Conservation (phyloP, 2,329 filamentous ascomycete species). For the Cytospora leucostoma region DNA sequence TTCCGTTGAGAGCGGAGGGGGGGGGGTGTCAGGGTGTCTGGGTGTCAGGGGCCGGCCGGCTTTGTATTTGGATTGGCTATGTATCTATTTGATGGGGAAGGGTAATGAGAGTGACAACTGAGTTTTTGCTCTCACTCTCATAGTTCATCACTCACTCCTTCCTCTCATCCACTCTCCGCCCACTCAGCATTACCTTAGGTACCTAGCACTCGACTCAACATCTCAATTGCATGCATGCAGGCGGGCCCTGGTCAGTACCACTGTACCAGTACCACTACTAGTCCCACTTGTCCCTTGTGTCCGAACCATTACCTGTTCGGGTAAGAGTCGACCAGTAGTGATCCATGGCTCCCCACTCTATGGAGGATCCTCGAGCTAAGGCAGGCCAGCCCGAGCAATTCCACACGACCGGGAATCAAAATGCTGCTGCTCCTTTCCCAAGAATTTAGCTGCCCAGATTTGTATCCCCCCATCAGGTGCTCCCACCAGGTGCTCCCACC, state of each 20-base stretch:
- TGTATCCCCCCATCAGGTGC: no score
- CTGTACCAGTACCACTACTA: neutral
- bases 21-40: conserved; percentile 7
- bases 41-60: conserved; percentile 7
- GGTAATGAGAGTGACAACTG: neutral
- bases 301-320: conserved; percentile 21
- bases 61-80: conserved; percentile 19
- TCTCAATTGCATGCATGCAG: neutral
- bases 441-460: neutral
- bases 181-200: no score
- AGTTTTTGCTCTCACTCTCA: neutral
- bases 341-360: conserved; percentile 12
- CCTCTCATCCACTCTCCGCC: no score
- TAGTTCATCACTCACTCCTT: neutral
- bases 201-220: neutral
- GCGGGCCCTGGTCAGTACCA: neutral
- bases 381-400: conserved; percentile 13
- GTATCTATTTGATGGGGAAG: no score
- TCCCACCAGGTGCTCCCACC: neutral
- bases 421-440: neutral
- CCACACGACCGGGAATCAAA: conserved; percentile 25
- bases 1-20: neutral
- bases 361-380: conserved; percentile 15
- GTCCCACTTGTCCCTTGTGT: conserved; percentile 23
- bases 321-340: neutral